A percentile compares a stretch with the other conserved stretches of the same genome.
These are phyloP conservation scores for Tolypocladium nubicola DNA, from an alignment of 2,329 filamentous ascomycete genomes.

Conservation along the genomic window DNA sequence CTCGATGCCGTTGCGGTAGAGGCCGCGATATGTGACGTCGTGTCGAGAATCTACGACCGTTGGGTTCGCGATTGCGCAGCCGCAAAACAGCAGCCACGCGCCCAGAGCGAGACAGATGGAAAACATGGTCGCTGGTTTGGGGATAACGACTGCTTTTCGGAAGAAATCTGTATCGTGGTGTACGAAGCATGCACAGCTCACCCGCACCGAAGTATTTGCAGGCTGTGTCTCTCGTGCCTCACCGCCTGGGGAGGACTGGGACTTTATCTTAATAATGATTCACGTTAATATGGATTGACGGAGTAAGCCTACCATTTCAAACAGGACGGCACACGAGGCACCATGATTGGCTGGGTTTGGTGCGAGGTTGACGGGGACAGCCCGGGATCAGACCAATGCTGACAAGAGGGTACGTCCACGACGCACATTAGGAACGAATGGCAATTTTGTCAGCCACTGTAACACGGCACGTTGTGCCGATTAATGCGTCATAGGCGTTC, in stretches of 20 bases:
- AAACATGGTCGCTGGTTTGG: neutral
- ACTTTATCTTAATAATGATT: neutral
- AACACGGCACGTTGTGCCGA: too few species aligned
- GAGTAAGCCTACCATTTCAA: too few species aligned
- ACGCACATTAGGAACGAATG: neutral
- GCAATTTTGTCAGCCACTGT: neutral
- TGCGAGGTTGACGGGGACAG: neutral
- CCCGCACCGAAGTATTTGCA: neutral
- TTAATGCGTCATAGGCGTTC: too few species aligned
- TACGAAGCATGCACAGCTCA: neutral
- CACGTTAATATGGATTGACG: neutral
- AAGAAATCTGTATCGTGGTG: too few species aligned
- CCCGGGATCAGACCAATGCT: neutral
- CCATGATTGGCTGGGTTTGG: neutral
- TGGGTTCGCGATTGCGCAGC: neutral
- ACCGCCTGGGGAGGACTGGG: neutral
- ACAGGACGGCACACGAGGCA: neutral
- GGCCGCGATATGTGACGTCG: slow-evolving; percentile 29
- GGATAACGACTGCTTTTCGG: too few species aligned
- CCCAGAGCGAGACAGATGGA: neutral
- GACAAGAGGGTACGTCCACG: neutral
- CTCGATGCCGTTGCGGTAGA: slow-evolving; percentile 32
- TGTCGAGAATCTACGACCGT: slow-evolving; percentile 8
- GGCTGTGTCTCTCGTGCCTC: too few species aligned
- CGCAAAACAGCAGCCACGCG: neutral